These are phyloP conservation scores for Fusarium camptoceras DNA, from an alignment of 2,329 filamentous ascomycete genomes.

Conservation along the genomic window DNA sequence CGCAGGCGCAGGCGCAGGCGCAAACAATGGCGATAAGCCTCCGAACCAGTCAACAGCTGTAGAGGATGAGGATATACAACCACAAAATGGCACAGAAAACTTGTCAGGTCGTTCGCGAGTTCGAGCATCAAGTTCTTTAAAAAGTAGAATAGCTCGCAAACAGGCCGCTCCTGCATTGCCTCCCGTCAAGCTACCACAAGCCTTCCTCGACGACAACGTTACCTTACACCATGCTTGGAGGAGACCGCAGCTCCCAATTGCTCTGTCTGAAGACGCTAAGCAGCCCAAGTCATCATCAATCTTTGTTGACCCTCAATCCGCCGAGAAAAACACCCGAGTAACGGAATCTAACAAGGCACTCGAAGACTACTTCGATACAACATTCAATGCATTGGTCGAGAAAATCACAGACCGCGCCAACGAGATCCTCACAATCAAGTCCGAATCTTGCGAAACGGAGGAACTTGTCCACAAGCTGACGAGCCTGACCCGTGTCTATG, in stretches of 20 bases:
- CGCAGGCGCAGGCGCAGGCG: constrained; percentile 29
- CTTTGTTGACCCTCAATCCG: constrained; percentile 41
- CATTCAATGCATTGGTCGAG: constrained; percentile 39
- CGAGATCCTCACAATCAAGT: constrained; percentile 18
- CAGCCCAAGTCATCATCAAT: constrained; percentile 50
- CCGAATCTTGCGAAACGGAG: constrained; percentile 7
- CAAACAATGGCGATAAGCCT: constrained; percentile 47
- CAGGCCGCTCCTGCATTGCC: constrained; percentile 58
- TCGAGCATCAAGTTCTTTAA: constrained; percentile 44
- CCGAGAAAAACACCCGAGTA: constrained; percentile 38
- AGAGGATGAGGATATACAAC: constrained; percentile 47
- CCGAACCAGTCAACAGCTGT: constrained; percentile 42
- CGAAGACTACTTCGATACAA: constrained; percentile 50
- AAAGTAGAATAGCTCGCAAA: constrained; percentile 50
- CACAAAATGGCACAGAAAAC: constrained; percentile 46
- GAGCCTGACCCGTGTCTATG: constrained; percentile 44
- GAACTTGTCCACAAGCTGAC: constrained; percentile 37
- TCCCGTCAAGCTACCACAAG: constrained; percentile 65
- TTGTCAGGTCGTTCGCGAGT: constrained; percentile 45
- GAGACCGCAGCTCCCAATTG: constrained; percentile 48
- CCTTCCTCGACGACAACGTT: constrained; percentile 67
- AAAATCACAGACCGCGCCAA: constrained; percentile 33
- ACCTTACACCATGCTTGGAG: constrained; percentile 41
- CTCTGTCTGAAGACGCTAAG: constrained; percentile 50
- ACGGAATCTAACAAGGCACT: constrained; percentile 44